Evolutionary conservation across 192 early-diverging fungal genomes (phyloP), one percentile per base, ranked within the genome.

Genomic region (Podila verticillata): DNA sequence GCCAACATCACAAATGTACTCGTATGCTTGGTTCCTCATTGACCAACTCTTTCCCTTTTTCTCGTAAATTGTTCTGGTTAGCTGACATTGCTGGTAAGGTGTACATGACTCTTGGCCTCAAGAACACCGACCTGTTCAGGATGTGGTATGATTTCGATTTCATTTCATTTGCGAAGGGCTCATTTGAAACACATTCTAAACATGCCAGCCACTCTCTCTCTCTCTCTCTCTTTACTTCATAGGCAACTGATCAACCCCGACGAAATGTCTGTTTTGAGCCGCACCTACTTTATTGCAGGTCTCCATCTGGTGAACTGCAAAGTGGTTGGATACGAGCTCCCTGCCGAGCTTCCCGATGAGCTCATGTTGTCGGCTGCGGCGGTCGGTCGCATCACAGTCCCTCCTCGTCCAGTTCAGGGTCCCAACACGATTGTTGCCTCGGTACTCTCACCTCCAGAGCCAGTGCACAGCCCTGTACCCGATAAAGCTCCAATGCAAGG

Each of bases 31-130:
- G n/a, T n/a, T n/a, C n/a, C n/a, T n/a, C n/a, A n/a, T n/a, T n/a
- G n/a, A n/a, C n/a, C n/a, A n/a, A n/a, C n/a, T n/a, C n/a, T n/a
- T n/a, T n/a, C n/a, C n/a, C n/a, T n/a, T n/a, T n/a, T n/a, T n/a
- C n/a, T n/a, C n/a, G n/a, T n/a, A n/a, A n/a, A n/a, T n/a, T n/a
- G n/a, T n/a, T n/a, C n/a, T 9, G 26, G 4, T 17, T 30, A 80
- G 77, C 70, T 15, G 77, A 80, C 22, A 80, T 80, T 54, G 77
- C 77, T 22, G 70, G 66, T 24, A 80, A 80, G 48, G 77, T 80
- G 19, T 80, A 64, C 31, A 80, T 80, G 77, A 80, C 77, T 1
- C 65, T 80, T 5, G 77, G 77, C 0, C 61, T 80, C 10, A 35
- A 17, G 26, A 68, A 57, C 22, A 34, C 39, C 4, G 65, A 80